Percentiles rank a stretch among this genome's conserved stretches.
These are phyloP conservation scores for Arctostaphylos glauca DNA, from an alignment of 148 eudicot species.

Conservation along the genomic window DNA sequence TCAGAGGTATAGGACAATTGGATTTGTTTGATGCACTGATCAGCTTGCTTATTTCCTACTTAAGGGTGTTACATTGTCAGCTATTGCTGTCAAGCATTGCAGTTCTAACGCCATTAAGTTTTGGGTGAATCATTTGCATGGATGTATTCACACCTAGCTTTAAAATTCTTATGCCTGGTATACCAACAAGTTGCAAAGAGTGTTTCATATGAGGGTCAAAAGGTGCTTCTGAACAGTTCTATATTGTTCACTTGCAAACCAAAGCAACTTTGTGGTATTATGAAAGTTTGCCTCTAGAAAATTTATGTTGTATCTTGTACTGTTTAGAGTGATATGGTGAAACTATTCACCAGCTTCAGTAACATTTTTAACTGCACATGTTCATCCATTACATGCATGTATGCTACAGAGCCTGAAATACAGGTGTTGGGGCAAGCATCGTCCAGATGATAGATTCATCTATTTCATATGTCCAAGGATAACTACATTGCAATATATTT, in stretches of 20 bases:
- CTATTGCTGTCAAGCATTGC: neutral
- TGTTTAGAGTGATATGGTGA: neutral
- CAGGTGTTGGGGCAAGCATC: neutral
- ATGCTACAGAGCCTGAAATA: neutral
- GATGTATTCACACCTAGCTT: neutral
- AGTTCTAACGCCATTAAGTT: neutral
- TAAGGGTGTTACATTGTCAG: neutral
- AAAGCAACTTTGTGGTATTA: neutral
- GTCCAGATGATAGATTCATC: neutral
- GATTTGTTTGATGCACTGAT: neutral
- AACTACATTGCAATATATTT: neutral
- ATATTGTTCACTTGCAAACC: neutral
- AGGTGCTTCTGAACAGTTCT: neutral
- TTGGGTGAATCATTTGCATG: neutral
- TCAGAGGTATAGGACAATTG: constrained; percentile 60
- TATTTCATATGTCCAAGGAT: neutral
- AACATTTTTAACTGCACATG: neutral
- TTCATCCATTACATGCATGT: neutral
- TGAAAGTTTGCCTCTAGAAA: neutral
- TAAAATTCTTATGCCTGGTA: neutral
- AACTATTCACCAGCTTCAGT: neutral
- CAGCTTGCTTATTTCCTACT: neutral
- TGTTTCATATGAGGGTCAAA: constrained; percentile 2
- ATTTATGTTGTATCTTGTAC: neutral
- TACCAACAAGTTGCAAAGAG: neutral